Conservation (phyloP, 495 filamentous ascomycete genomes). For the Darksidea phi region DNA sequence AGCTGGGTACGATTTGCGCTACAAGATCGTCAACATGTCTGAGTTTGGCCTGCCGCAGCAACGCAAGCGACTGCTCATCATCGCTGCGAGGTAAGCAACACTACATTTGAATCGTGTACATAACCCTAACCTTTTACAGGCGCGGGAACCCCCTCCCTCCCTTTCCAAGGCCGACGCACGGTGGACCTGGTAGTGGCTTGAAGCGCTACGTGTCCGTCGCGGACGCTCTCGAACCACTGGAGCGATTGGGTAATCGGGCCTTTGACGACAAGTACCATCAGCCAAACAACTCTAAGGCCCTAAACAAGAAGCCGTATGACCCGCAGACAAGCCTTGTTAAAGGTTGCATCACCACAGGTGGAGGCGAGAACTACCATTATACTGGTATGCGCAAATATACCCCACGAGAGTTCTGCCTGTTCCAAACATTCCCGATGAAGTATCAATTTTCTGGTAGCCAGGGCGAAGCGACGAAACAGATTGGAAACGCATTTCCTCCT, state of each 20-base stretch:
- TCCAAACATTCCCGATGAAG: conserved; percentile 70
- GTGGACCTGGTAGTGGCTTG: conserved; percentile 38
- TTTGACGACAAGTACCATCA: conserved; percentile 17
- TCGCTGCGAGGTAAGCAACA: conserved; percentile 67
- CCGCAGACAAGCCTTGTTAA: conserved; percentile 35
- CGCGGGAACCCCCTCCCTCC: conserved; percentile 72
- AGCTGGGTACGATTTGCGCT: conserved; percentile 68
- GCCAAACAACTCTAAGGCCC: conserved; percentile 43
- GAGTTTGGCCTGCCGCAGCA: conserved; percentile 63
- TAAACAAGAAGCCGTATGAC: conserved; percentile 49
- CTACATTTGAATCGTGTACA: conserved; percentile 22
- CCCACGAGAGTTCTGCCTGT: conserved; percentile 66
- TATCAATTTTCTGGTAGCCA: conserved; percentile 46
- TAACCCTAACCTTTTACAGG: conserved; percentile 45
- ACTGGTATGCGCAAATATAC: conserved; percentile 67
- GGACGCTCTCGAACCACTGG: conserved; percentile 26
- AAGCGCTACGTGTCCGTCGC: conserved; percentile 13
- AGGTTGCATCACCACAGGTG: conserved; percentile 66
- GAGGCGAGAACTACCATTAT: conserved; percentile 69
- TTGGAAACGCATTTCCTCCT: conserved; percentile 87
- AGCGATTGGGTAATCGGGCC: neutral
- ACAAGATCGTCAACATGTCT: conserved; percentile 52
- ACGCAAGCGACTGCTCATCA: conserved; percentile 66
- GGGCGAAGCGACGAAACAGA: conserved; percentile 60
- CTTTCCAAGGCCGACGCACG: conserved; percentile 69